These are phyloP conservation scores for Epichloe sp. DNA, from an alignment of 2,329 filamentous ascomycete species.

Conservation along the genomic window DNA sequence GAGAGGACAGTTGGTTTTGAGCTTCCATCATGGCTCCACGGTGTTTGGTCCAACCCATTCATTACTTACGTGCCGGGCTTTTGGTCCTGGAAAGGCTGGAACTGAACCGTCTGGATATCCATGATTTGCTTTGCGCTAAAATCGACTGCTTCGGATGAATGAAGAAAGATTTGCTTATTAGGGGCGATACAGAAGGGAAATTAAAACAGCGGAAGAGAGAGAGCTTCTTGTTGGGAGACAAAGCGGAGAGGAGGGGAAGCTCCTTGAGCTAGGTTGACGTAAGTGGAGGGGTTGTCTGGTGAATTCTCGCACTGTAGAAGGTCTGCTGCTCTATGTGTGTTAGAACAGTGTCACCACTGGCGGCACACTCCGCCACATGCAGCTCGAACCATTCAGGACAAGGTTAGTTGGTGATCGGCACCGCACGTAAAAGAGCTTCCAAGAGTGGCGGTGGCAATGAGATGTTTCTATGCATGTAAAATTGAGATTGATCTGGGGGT, in stretches of 20 bases:
- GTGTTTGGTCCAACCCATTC: constrained; percentile 4
- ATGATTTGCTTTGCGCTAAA: constrained; percentile 35
- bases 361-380: neutral
- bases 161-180: neutral
- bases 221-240: constrained; percentile 2
- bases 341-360: neutral
- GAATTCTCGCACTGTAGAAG: constrained; percentile 11
- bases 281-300: neutral
- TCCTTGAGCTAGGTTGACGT: constrained; percentile 14
- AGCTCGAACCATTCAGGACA: neutral
- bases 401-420: neutral
- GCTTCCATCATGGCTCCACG: neutral
- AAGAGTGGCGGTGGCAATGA: neutral
- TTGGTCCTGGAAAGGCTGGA: constrained; percentile 85
- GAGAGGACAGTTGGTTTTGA: neutral
- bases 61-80: constrained; percentile 92
- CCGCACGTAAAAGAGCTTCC: neutral
- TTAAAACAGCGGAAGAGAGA: neutral
- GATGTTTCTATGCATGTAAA: neutral
- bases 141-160: neutral
- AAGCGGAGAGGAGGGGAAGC: constrained; percentile 6
- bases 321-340: too few species aligned
- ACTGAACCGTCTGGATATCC: constrained; percentile 62
- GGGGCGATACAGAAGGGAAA: too few species aligned
- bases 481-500: too few species aligned